Conservation (phyloP, 2,329 filamentous ascomycete species). For the Fusarium guadeloupense region DNA sequence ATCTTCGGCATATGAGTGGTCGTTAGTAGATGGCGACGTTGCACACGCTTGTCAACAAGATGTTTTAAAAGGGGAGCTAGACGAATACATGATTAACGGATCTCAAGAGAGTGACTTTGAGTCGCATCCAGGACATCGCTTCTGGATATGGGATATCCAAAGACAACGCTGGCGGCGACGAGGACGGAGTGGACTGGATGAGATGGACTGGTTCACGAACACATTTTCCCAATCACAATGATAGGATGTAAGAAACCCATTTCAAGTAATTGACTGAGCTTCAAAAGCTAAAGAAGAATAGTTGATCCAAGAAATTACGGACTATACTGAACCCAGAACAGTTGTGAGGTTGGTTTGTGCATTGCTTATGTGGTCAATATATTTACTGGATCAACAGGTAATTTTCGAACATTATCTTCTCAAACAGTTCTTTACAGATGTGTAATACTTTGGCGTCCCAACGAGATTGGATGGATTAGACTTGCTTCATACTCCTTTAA, state of each 20-base stretch:
- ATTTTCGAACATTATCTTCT: too few species aligned
- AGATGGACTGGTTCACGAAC: constrained; percentile 24
- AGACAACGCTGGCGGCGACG: constrained; percentile 17
- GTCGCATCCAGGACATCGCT: constrained; percentile 8
- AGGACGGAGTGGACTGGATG: constrained; percentile 1
- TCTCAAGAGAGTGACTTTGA: constrained; percentile 10
- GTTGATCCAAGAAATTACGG: background rate
- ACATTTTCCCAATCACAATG: constrained; percentile 2
- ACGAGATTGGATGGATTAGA: background rate
- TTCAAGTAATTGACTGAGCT: background rate
- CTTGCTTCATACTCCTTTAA: background rate
- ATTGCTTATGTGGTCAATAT: too few species aligned
- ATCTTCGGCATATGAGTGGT: background rate
- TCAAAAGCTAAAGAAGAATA: background rate
- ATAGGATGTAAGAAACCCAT: background rate
- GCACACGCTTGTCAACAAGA: background rate
- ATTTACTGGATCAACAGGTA: too few species aligned
- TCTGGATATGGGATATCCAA: constrained; percentile 21
- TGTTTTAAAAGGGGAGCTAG: background rate
- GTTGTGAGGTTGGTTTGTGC: background rate
- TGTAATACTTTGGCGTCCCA: too few species aligned
- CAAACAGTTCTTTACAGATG: too few species aligned
- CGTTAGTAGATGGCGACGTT: background rate
- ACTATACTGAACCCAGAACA: background rate
- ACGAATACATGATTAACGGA: background rate